Conservation (phyloP, 805 yeast species). For the Candida incommunis region DNA sequence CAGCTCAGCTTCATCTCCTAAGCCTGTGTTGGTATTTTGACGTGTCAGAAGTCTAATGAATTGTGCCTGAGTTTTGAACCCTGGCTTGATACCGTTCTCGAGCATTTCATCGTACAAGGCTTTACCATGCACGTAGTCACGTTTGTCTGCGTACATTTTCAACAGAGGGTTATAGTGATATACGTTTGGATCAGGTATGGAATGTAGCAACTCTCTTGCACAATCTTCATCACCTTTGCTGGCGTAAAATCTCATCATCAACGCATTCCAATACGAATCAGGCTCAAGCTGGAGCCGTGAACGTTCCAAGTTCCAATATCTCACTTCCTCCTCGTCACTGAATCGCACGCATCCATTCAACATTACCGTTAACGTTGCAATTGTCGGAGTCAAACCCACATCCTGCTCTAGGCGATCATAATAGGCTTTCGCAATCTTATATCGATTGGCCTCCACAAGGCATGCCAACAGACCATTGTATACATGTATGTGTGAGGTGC, state of each 20-base stretch:
- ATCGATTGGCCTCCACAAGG: slow-evolving; percentile 16
- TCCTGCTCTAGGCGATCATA: slow-evolving; percentile 13
- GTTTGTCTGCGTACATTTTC: slow-evolving; percentile 2
- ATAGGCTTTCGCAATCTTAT: slow-evolving; percentile 16
- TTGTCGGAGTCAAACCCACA: slow-evolving; percentile 4
- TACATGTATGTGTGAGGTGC: slow-evolving; percentile 11
- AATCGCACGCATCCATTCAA: slow-evolving; percentile 7
- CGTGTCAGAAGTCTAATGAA: slow-evolving; percentile 6
- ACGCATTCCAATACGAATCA: not conserved
- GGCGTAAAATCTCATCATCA: not conserved
- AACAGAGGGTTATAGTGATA: slow-evolving; percentile 10
- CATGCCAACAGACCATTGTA: slow-evolving; percentile 19
- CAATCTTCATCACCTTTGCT: slow-evolving; percentile 5
- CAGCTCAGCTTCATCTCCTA: slow-evolving; percentile 4
- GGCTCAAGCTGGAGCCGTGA: not conserved
- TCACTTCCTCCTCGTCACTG: not conserved
- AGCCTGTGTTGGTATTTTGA: not conserved
- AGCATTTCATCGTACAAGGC: slow-evolving; percentile 7
- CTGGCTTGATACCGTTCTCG: slow-evolving; percentile 5
- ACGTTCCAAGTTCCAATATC: not conserved
- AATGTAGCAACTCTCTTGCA: slow-evolving; percentile 3
- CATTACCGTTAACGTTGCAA: slow-evolving; percentile 8
- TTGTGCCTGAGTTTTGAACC: slow-evolving; percentile 8
- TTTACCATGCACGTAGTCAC: slow-evolving; percentile 5
- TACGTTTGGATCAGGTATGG: slow-evolving; percentile 7